Conservation (phyloP, 805 yeast genomes). For the Pichia rugopelliculosa region DNA sequence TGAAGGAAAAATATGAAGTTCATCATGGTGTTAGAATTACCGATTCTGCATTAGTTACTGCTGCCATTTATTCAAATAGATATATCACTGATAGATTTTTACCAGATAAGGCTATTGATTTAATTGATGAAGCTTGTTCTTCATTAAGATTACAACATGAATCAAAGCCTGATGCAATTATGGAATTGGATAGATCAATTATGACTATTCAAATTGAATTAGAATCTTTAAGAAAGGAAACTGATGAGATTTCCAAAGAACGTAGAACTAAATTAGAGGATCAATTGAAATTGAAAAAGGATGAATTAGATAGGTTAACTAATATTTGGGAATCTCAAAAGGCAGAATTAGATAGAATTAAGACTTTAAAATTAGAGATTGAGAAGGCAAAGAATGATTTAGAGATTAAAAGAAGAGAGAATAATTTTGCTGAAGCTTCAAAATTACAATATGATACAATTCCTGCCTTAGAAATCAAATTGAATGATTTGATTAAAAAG, state of each 20-base stretch:
- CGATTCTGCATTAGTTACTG: conserved; percentile 89
- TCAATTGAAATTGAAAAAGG: conserved; percentile 53
- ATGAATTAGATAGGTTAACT: conserved; percentile 64
- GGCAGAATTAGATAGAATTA: conserved; percentile 65
- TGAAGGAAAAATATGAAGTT: conserved; percentile 89
- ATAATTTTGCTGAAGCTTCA: conserved; percentile 83
- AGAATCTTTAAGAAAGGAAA: conserved; percentile 89
- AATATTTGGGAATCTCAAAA: conserved; percentile 84
- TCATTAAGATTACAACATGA: conserved; percentile 92
- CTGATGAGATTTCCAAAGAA: conserved; percentile 75
- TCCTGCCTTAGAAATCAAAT: conserved; percentile 64
- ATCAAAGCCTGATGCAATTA: conserved; percentile 92
- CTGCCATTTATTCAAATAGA: conserved; percentile 66
- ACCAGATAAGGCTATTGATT: conserved; percentile 95
- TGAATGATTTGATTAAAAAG: conserved; percentile 37
- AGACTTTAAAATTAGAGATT: conserved; percentile 70
- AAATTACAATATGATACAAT: conserved; percentile 81
- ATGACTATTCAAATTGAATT: conserved; percentile 94
- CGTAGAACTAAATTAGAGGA: conserved; percentile 67
- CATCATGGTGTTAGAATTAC: conserved; percentile 96
- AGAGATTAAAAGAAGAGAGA: conserved; percentile 75
- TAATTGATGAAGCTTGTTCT: conserved; percentile 94
- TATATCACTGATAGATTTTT: conserved; percentile 90
- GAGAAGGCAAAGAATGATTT: conserved; percentile 80
- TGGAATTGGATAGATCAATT: conserved; percentile 76